These are phyloP conservation scores for Oxyria digyna DNA, from an alignment of 148 eudicot species.

Conservation along the genomic window DNA sequence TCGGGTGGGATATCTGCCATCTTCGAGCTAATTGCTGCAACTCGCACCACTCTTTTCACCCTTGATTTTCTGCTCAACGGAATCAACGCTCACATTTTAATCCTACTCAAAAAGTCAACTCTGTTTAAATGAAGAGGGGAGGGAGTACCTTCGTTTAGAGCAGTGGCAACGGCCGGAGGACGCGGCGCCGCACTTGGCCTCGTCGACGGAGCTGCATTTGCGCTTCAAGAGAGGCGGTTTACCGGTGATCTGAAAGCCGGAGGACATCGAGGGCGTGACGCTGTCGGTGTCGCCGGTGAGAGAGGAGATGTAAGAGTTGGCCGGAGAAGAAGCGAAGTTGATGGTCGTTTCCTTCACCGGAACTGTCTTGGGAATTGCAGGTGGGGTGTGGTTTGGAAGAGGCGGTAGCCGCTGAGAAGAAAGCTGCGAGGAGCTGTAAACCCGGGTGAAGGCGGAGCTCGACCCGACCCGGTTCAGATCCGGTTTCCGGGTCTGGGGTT, in stretches of 20 bases:
- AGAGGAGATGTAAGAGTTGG: slow-evolving; percentile 31
- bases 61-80: slow-evolving; percentile 35
- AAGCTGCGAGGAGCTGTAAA: slow-evolving; percentile 21
- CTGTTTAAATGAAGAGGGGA: background rate
- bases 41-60: slow-evolving; percentile 47
- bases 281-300: slow-evolving; percentile 48
- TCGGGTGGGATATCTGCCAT: slow-evolving; percentile 68
- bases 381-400: slow-evolving; percentile 1
- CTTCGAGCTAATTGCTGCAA: slow-evolving; percentile 50
- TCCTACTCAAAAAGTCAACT: background rate
- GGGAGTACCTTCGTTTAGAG: slow-evolving; percentile 48
- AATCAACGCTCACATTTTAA: slow-evolving; percentile 5
- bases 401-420: slow-evolving; percentile 34
- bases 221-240: slow-evolving; percentile 42
- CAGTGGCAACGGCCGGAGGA: slow-evolving; percentile 56
- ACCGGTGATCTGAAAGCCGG: slow-evolving; percentile 57
- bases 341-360: slow-evolving; percentile 27
- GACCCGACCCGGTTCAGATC: background rate
- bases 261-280: slow-evolving; percentile 41
- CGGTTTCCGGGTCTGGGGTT: slow-evolving; percentile 3
- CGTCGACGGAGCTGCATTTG: slow-evolving; percentile 47
- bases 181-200: slow-evolving; percentile 24
- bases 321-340: slow-evolving; percentile 25
- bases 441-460: slow-evolving; percentile 11
- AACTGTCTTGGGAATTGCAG: background rate